Evolutionary conservation across 306 rosid species (phyloP).

Genomic region (Pachyrhizus erosus): DNA sequence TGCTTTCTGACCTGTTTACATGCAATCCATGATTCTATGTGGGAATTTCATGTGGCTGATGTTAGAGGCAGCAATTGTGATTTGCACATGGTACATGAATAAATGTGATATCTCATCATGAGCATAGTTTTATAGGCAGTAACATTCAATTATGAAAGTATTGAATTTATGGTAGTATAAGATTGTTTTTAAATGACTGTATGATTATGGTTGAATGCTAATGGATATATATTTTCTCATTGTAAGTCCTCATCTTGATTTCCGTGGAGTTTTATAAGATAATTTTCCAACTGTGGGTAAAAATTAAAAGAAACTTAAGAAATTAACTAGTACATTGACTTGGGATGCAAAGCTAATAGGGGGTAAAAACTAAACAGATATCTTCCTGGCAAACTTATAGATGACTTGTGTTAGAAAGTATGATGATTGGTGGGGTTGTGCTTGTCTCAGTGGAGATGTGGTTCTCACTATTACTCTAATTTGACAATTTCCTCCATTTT

Average conservation of each 20-base stretch:
- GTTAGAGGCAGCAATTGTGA: background rate
- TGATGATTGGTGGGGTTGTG: conserved; percentile 1
- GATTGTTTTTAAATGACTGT: background rate
- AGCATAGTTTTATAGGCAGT: background rate
- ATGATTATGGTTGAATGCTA: background rate
- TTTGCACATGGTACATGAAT: conserved; percentile 25
- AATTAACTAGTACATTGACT: background rate
- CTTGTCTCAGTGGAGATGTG: background rate
- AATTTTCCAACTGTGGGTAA: background rate
- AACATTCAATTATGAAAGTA: background rate
- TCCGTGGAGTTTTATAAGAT: conserved; percentile 13
- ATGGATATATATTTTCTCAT: background rate
- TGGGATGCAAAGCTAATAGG: background rate
- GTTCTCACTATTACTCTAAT: background rate
- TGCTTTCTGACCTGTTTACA: conserved; percentile 22
- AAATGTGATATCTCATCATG: background rate
- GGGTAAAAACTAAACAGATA: background rate
- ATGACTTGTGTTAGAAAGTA: background rate
- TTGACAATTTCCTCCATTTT: background rate
- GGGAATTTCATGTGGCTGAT: background rate
- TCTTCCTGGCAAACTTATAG: background rate
- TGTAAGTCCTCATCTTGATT: background rate
- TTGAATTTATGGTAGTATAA: background rate
- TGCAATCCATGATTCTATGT: background rate
- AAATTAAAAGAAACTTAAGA: conserved; percentile 2